A percentile compares a stretch with the other conserved stretches of the same genome.
phyloP scores from a whole-genome alignment of 75 land plant species.

The Pseudotsuga menziesii region DNA sequence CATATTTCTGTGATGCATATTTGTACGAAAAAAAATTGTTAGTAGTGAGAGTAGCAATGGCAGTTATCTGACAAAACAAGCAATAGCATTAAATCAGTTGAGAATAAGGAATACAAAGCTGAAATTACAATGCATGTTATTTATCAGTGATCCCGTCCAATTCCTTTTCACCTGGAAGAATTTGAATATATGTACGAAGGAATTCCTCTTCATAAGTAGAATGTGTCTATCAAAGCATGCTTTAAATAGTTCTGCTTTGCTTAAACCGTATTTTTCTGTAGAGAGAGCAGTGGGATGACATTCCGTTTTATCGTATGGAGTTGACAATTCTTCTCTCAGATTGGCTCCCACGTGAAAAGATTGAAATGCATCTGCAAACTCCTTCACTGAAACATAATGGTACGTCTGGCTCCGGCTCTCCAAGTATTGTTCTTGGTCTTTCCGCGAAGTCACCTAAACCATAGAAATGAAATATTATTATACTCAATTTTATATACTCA shows the following conservation, averaged over 20 bases:
- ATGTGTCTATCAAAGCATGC: constrained; percentile 51
- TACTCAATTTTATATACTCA: no score
- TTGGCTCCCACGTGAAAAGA: constrained; percentile 42
- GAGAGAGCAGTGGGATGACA: constrained; percentile 76
- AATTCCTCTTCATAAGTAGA: constrained; percentile 67
- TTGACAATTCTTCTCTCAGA: constrained; percentile 30
- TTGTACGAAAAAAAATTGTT: constrained; percentile 48
- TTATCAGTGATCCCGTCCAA: not conserved
- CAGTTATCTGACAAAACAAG: constrained; percentile 20
- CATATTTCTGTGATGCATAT: constrained; percentile 23
- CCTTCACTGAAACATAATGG: constrained; percentile 54
- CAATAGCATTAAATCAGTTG: no score
- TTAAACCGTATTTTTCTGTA: constrained; percentile 41
- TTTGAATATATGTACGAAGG: constrained; percentile 68
- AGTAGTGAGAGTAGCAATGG: constrained; percentile 34
- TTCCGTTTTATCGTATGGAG: constrained; percentile 47
- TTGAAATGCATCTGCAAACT: constrained; percentile 63
- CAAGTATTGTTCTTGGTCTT: constrained; percentile 98
- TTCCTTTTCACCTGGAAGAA: constrained; percentile 30
- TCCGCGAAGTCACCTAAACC: constrained; percentile 80
- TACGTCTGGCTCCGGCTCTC: constrained; percentile 38
- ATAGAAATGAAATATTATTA: no score
- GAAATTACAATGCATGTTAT: no score
- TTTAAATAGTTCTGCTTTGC: constrained; percentile 59
- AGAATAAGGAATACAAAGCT: no score